A percentile compares a stretch with the other conserved stretches of the same genome.
phyloP scores from a whole-genome alignment of 139 green algal genomes.

The Trebouxia sp. region DNA sequence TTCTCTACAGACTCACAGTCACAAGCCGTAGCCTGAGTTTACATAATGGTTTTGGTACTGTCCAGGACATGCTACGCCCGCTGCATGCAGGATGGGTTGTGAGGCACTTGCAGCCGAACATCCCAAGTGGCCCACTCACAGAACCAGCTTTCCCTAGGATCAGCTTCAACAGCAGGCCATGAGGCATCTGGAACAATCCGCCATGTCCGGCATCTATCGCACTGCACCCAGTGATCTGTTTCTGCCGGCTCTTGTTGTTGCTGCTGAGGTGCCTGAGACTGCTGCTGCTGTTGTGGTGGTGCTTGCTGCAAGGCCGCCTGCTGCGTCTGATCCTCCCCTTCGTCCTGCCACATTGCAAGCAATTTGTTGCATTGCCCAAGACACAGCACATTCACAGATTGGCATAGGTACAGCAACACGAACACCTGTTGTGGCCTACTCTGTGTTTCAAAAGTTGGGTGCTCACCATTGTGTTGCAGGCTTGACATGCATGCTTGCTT shows the following conservation, averaged over 20 bases:
- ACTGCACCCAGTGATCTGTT: slow-evolving; percentile 45
- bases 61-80: too few relatives aligned
- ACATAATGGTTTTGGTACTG: too few relatives aligned
- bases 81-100: slow-evolving; percentile 20
- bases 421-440: too few relatives aligned
- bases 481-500: too few relatives aligned
- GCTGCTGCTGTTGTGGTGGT: neutral
- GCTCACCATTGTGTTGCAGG: too few relatives aligned
- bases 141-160: slow-evolving; percentile 28
- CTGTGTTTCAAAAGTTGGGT: too few relatives aligned
- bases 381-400: too few relatives aligned
- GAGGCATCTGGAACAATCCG: slow-evolving; percentile 32
- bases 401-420: too few relatives aligned
- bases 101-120: neutral
- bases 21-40: too few relatives aligned
- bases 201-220: slow-evolving; percentile 40
- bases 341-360: neutral
- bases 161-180: slow-evolving; percentile 33
- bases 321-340: slow-evolving; percentile 1
- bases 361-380: neutral
- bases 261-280: neutral
- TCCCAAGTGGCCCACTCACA: slow-evolving; percentile 41
- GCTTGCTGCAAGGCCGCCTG: neutral
- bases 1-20: too few relatives aligned
- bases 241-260: slow-evolving; percentile 6